These are phyloP conservation scores for Nitzschia sp. DNA, from an alignment of 108 stramenopile genomes.

Conservation along the genomic window DNA sequence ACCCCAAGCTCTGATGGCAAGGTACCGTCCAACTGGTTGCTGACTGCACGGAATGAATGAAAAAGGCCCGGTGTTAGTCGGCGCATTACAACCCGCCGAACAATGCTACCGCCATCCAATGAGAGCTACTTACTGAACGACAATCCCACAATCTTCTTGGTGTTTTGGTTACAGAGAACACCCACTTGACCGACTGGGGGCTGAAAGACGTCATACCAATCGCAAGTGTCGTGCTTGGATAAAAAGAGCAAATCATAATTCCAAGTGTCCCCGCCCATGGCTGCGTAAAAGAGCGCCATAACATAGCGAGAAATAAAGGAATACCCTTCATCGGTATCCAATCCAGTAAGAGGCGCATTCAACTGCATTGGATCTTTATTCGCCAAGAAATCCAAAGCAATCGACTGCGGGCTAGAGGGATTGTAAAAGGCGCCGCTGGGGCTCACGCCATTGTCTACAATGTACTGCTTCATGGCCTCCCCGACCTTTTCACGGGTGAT, in stretches of 20 bases:
- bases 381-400: slow-evolving; percentile 27
- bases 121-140: slow-evolving; percentile 32
- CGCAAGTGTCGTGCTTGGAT: slow-evolving; percentile 26
- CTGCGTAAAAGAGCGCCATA: slow-evolving; percentile 45
- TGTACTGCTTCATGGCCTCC: slow-evolving; percentile 1
- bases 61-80: background rate
- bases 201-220: slow-evolving; percentile 36
- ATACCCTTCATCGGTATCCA: slow-evolving; percentile 25
- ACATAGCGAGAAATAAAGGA: slow-evolving; percentile 45
- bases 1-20: slow-evolving; percentile 36
- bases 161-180: slow-evolving; percentile 34
- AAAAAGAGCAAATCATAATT: slow-evolving; percentile 27
- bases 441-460: slow-evolving; percentile 11
- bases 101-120: background rate
- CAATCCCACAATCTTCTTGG: slow-evolving; percentile 19
- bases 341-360: slow-evolving; percentile 3
- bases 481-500: background rate
- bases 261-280: slow-evolving; percentile 43
- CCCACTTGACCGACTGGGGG: slow-evolving; percentile 25
- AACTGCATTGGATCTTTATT: slow-evolving; percentile 4
- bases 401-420: slow-evolving; percentile 8
- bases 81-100: background rate
- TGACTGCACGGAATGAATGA: slow-evolving; percentile 7
- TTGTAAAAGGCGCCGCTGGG: background rate
- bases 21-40: slow-evolving; percentile 38